Evolutionary conservation across 805 yeast species (phyloP).

Genomic region (Pichia nakasei): DNA sequence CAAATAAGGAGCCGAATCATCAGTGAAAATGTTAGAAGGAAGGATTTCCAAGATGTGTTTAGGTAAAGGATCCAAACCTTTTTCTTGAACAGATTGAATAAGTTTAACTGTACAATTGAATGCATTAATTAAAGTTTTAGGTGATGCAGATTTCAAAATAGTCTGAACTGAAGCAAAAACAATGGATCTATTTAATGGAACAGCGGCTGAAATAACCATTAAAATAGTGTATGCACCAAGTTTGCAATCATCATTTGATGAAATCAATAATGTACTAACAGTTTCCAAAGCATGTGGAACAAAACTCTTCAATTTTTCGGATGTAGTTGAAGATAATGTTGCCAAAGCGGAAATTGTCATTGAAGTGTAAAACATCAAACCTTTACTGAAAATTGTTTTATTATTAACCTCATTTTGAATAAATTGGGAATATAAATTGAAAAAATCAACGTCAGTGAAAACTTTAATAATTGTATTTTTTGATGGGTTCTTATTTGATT

Average conservation of each 20-base stretch:
- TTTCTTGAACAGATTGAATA: conserved; percentile 36
- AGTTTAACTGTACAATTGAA: conserved; percentile 39
- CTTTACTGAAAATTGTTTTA: conserved; percentile 53
- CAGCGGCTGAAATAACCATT: conserved; percentile 67
- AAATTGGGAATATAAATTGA: conserved; percentile 56
- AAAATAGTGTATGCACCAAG: conserved; percentile 77
- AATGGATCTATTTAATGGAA: conserved; percentile 51
- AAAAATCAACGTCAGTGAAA: conserved; percentile 61
- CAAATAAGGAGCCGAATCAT: conserved; percentile 15
- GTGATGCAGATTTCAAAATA: conserved; percentile 27
- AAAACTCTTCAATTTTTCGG: conserved; percentile 36
- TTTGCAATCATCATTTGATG: conserved; percentile 51
- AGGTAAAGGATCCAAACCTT: conserved; percentile 22
- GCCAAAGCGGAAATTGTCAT: conserved; percentile 61
- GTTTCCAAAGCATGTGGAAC: conserved; percentile 53
- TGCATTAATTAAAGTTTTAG: conserved; percentile 25
- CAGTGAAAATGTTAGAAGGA: conserved; percentile 14
- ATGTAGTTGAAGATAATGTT: conserved; percentile 39
- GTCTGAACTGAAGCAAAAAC: conserved; percentile 55
- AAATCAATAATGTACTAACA: conserved; percentile 44
- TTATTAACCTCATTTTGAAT: conserved; percentile 40
- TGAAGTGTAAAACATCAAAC: conserved; percentile 73
- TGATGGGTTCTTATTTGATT: conserved; percentile 49
- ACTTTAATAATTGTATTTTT: conserved; percentile 61
- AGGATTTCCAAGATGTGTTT: conserved; percentile 14